phyloP scores from a whole-genome alignment of 306 rosid genomes.

The Cucurbita maxima region DNA sequence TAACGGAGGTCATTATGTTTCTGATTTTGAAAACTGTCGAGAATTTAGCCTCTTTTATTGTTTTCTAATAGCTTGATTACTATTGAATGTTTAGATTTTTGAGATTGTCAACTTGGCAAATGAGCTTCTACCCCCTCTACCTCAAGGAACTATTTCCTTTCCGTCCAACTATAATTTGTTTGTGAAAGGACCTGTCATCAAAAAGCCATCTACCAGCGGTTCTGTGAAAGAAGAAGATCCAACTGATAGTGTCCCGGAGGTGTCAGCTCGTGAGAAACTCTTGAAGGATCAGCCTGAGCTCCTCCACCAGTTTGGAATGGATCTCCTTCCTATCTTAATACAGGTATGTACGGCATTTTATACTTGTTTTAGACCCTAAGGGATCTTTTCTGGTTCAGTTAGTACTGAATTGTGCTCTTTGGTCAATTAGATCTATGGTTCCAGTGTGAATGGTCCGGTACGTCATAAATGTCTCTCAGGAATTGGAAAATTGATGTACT shows the following conservation, averaged over 20 bases:
- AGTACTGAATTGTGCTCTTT: slow-evolving; percentile 6
- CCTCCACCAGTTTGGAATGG: slow-evolving; percentile 84
- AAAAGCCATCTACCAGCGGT: slow-evolving; percentile 51
- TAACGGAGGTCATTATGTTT: background rate
- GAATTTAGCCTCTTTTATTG: background rate
- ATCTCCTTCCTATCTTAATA: slow-evolving; percentile 80
- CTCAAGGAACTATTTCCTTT: slow-evolving; percentile 80
- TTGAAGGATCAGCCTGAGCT: slow-evolving; percentile 86
- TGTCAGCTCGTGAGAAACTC: slow-evolving; percentile 79
- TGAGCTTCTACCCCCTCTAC: slow-evolving; percentile 92
- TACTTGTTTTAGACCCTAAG: background rate
- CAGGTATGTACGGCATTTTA: slow-evolving; percentile 41
- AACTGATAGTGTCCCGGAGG: slow-evolving; percentile 47
- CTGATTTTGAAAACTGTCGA: background rate
- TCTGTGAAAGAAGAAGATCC: slow-evolving; percentile 70
- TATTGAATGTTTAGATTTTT: slow-evolving; percentile 40
- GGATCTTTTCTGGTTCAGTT: background rate
- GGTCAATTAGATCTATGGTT: slow-evolving; percentile 73
- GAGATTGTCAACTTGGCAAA: slow-evolving; percentile 94
- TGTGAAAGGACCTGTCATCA: slow-evolving; percentile 60
- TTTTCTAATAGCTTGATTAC: background rate
- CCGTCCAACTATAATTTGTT: slow-evolving; percentile 53
- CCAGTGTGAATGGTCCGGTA: slow-evolving; percentile 93
- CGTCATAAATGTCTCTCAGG: slow-evolving; percentile 90
- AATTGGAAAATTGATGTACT: slow-evolving; percentile 88